Conservation (phyloP, 2,329 filamentous ascomycete species). For the Fulvia fulva region DNA sequence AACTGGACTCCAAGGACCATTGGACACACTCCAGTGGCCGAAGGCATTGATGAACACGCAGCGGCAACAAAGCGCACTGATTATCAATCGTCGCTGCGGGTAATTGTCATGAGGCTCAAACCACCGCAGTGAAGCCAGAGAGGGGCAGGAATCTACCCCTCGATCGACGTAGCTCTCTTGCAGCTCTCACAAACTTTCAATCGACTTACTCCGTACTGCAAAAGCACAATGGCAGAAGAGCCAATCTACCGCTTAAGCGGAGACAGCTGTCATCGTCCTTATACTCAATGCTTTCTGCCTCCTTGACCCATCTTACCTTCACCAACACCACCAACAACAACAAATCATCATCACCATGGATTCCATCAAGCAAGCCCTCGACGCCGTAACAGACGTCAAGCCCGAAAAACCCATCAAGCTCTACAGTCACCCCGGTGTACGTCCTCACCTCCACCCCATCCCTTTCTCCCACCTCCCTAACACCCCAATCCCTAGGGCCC, state of each 20-base stretch:
- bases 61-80: background rate
- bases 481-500: conserved; percentile 25
- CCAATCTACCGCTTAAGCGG: background rate
- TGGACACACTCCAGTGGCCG: background rate
- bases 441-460: background rate
- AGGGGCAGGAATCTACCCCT: background rate
- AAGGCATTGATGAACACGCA: background rate
- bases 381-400: background rate
- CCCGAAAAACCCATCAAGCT: conserved; percentile 23
- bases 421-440: conserved; percentile 24
- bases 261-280: background rate
- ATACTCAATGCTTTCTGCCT: background rate
- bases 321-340: background rate
- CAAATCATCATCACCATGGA: background rate
- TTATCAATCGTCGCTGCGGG: background rate
- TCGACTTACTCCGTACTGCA: background rate
- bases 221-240: background rate
- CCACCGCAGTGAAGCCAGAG: background rate
- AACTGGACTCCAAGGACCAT: background rate
- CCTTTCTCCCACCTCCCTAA: background rate
- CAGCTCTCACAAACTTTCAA: background rate
- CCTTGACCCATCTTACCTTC: background rate
- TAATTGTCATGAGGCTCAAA: background rate
- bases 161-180: background rate
- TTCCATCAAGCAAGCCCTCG: conserved; percentile 1